Base-by-base conservation (phyloP, 2,329 filamentous ascomycete genomes). In the Ceratocystis colombiana region DNA sequence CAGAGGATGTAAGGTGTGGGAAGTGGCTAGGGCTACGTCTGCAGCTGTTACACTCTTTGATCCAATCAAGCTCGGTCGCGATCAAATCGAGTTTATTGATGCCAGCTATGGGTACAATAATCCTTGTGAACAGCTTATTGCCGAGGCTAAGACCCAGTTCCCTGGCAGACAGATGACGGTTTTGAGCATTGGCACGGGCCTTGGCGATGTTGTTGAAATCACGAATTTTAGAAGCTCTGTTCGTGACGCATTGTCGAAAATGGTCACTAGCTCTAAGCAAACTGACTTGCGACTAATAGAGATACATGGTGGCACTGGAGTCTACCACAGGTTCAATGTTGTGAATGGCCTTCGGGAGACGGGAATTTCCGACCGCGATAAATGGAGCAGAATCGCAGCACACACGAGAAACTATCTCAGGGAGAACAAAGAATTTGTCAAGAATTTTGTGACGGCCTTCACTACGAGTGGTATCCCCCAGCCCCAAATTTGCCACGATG, bases 31-130 rank as follows among this genome's bases (percentile, higher is more conserved):
- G 1, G 72, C 72, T 1, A 73, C 71, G 15, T 73, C 71, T 1
- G 72, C 72, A 1, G 71, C 72, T 1, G 69, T 71, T 0, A 70
- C 71, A 0, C 73, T 73, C 65, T 75, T 75, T 67, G 71, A 73
- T 46, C 68, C 73, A 4, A 71, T 73, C 41, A 64, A 69, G 28
- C 10, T 73, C 8, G 72, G 72, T 30, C 69, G 71, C 8, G 70
- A 73, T 10, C 66, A 64, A 5, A 66, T 72, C 1, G 70, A 72
- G 20, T 74, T 72, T 41, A 69, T 75, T 22, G 73, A 74, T 61
- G 72, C 71, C 1, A 73, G 68, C 0, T 71, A 74, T 22, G 72
- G 72, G 1, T 69, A 72, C 46, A 75, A 74, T 64, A 75, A 75
- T 55, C 73, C 74, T 22, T 71, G 70, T 61, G 69, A 73, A 25